These are phyloP conservation scores for Collybia sordida DNA, from an alignment of 768 basidiomycete genomes.

Conservation along the genomic window DNA sequence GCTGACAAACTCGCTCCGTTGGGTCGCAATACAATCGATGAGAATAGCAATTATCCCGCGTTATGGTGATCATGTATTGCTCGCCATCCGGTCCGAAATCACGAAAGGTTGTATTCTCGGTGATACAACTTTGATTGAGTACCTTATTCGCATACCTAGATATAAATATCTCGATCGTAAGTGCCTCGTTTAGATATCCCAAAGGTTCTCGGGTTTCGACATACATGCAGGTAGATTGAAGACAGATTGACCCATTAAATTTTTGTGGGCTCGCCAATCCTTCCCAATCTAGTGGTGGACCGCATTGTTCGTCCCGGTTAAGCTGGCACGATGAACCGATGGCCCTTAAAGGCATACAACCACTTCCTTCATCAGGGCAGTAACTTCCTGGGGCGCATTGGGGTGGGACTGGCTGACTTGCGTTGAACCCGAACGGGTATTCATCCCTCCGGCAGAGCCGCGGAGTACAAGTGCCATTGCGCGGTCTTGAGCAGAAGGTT, in stretches of 20 bases:
- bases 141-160: conserved; percentile 57
- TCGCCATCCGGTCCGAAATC: conserved; percentile 38
- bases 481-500: conserved; percentile 49
- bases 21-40: conserved; percentile 57
- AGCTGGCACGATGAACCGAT: conserved; percentile 56
- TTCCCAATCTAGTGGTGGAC: conserved; percentile 37
- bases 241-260: conserved; percentile 57
- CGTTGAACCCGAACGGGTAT: conserved; percentile 52
- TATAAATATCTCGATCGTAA: neutral
- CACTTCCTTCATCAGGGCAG: conserved; percentile 68
- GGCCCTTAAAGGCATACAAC: conserved; percentile 41
- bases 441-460: conserved; percentile 61
- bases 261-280: conserved; percentile 38
- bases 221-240: conserved; percentile 59
- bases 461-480: conserved; percentile 46
- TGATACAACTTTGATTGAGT: conserved; percentile 48
- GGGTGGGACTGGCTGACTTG: conserved; percentile 42
- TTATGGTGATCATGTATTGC: conserved; percentile 48
- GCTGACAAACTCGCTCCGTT: conserved; percentile 38
- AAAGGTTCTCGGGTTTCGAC: conserved; percentile 13
- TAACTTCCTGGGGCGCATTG: conserved; percentile 53
- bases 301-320: conserved; percentile 61
- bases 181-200: neutral
- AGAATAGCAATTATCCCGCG: conserved; percentile 57
- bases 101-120: conserved; percentile 53